Evolutionary conservation across 2,329 filamentous ascomycete genomes (phyloP).

Genomic region (Neonectria coccinea): DNA sequence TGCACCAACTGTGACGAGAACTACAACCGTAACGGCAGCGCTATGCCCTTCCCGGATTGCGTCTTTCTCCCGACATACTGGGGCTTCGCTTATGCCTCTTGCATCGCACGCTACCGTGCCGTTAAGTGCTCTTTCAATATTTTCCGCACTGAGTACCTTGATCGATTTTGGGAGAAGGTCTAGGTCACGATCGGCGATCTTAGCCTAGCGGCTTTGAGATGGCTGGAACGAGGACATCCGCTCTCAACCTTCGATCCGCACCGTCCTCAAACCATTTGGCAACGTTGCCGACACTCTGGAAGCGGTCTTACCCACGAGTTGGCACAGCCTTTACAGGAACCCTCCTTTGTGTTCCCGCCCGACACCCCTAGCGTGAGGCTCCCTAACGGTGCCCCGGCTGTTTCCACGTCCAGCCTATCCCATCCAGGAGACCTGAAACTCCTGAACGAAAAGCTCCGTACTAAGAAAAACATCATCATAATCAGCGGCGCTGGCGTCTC

Average conservation of each 20-base stretch:
- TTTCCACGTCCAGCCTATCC: not conserved
- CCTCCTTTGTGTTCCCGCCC: not conserved
- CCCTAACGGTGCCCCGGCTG: accelerated
- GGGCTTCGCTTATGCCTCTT: conserved; percentile 11
- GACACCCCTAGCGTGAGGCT: not conserved
- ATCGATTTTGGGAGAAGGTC: too few relatives aligned
- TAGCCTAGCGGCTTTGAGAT: too few relatives aligned
- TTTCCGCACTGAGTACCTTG: too few relatives aligned
- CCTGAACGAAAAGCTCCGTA: not conserved
- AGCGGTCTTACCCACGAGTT: not conserved
- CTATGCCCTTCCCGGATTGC: conserved; percentile 10
- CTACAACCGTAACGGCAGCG: not conserved
- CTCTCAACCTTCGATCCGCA: too few relatives aligned
- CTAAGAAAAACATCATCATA: not conserved
- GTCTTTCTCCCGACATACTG: conserved; percentile 6
- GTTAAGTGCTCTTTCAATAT: not conserved
- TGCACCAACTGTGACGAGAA: not conserved
- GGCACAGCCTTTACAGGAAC: not conserved
- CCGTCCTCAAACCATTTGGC: too few relatives aligned
- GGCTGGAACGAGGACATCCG: too few relatives aligned
- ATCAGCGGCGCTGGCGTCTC: not conserved
- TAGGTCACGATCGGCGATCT: too few relatives aligned
- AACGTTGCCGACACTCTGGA: not conserved
- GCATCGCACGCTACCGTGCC: not conserved
- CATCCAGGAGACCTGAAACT: not conserved